A percentile compares a stretch with the other conserved stretches of the same genome.
Conservation (phyloP, 2,329 filamentous ascomycete species). For the Didymella pomorum region DNA sequence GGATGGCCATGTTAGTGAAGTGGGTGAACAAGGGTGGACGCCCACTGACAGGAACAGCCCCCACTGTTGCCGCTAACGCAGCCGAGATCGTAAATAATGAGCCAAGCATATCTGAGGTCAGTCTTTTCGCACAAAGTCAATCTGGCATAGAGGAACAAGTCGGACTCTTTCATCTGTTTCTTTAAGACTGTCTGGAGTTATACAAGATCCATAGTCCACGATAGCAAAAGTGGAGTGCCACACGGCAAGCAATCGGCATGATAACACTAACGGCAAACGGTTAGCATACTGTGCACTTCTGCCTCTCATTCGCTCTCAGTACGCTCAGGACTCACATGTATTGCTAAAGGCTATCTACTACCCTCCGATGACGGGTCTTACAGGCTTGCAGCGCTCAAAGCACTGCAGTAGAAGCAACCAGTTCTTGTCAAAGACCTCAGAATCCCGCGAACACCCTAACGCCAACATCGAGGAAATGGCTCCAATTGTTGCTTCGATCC, state of each 20-base stretch:
- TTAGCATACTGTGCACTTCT: neutral
- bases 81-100: neutral
- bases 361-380: neutral
- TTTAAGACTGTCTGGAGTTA: neutral
- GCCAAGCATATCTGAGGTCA: neutral
- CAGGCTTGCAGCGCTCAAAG: too few relatives aligned
- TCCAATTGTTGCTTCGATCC: too few relatives aligned
- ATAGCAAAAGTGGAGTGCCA: constrained; percentile 7
- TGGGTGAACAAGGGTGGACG: neutral
- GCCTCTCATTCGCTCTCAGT: neutral
- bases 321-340: constrained; percentile 1
- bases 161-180: neutral
- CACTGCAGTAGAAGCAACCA: too few relatives aligned
- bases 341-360: constrained; percentile 2
- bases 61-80: constrained; percentile 2
- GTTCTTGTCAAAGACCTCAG: too few relatives aligned
- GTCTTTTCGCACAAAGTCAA: neutral
- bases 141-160: neutral
- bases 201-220: neutral
- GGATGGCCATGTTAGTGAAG: neutral
- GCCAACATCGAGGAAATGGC: too few relatives aligned
- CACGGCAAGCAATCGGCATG: constrained; percentile 6
- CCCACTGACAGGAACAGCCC: constrained; percentile 15
- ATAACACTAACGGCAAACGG: constrained; percentile 4
- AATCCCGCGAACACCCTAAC: too few relatives aligned